Evolutionary conservation across 305 asterid genomes (phyloP), one percentile per base, ranked within the genome.

Genomic region (Fraxinus latifolia): DNA sequence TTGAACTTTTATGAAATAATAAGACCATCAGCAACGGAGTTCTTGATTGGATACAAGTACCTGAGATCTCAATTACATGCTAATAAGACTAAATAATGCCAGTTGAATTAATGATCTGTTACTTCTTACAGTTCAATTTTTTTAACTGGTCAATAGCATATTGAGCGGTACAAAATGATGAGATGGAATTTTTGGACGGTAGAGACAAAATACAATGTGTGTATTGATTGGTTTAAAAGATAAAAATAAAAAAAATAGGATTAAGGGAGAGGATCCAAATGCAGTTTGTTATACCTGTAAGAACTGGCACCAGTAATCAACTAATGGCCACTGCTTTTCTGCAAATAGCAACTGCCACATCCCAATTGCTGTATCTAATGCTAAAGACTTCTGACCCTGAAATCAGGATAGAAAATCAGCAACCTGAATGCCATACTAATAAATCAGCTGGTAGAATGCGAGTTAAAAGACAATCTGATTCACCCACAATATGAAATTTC

Each of bases 311-410:
- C 99, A 96, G 80, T 94, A 95, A 65, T 94, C 98, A 27, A 96
- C 98, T 84, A 94, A 87, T 25, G 97, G 97, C 99, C 98, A 96
- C 77, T 90, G 92, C 89, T 87, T 93, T 88, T 94, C 99, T 53
- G 97, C 94, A 90, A 94, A 96, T 82, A 96, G 87, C 85, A 96
- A 87, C 85, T 96, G 99, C 99, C 99, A 96, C 99, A 96, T 96
- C 77, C 99, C 99, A 76, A 96, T 96, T 62, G 99, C 99, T 19
- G 99, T 96, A 87, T 96, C 99, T 85, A 96, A 86, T 65, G 98
- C 99, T 90, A 96, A 86, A 71, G 98, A 96, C 85, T 96, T 96
- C 89, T 96, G 99, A 82, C 99, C 98, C 99, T 96, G 95, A 82
- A 85, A 85, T 78, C 29, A 79, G 82, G 68, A 82, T 31, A 77